Evolutionary conservation across 139 green algal genomes (phyloP).

Genomic region (Chloropicon primus): DNA sequence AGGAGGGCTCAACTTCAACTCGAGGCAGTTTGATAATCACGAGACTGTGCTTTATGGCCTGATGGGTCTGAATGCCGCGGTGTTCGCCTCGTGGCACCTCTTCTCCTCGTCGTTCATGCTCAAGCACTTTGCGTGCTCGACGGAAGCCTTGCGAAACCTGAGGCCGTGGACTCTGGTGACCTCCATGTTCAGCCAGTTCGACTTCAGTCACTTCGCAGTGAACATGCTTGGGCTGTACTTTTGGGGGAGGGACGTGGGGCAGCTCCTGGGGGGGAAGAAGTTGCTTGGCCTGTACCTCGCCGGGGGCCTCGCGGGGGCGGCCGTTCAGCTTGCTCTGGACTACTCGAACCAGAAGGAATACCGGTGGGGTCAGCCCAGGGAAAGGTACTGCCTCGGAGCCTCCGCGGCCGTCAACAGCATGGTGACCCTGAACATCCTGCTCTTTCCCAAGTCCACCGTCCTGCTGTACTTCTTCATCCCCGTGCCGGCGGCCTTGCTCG

Average conservation of each 20-base stretch:
- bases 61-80: constrained; percentile 29
- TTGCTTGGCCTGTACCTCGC: neutral
- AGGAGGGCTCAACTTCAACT: neutral
- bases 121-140: constrained; percentile 23
- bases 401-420: constrained; percentile 31
- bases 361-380: neutral
- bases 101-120: constrained; percentile 9
- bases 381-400: constrained; percentile 24
- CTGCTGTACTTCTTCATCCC: constrained; percentile 38
- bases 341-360: neutral
- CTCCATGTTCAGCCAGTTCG: constrained; percentile 23
- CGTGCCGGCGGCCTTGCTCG: constrained; percentile 35
- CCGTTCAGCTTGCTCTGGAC: neutral
- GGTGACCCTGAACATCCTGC: constrained; percentile 20
- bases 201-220: constrained; percentile 21
- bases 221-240: constrained; percentile 46
- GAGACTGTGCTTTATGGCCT: constrained; percentile 27
- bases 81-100: constrained; percentile 26
- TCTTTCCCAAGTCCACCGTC: constrained; percentile 32
- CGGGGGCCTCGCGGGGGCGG: neutral
- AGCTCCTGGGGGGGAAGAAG: neutral
- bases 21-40: neutral
- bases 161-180: constrained; percentile 31
- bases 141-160: constrained; percentile 18
- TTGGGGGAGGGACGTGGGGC: constrained; percentile 13